phyloP scores from a whole-genome alignment of 345 rosid genomes.

The Erysimum cheiranthoides region DNA sequence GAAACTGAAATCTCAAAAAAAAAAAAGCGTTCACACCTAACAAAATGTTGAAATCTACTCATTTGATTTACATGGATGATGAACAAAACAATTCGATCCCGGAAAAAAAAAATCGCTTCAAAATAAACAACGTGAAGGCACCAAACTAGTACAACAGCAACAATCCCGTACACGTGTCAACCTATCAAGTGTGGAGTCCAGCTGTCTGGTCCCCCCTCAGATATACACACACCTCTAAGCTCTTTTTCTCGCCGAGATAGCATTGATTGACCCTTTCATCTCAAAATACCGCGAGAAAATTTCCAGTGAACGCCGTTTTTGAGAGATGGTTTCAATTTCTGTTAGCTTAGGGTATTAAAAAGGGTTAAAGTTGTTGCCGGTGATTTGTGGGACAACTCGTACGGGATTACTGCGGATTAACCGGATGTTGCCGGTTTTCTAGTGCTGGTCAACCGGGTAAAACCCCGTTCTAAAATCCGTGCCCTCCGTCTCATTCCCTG shows the following conservation, averaged over 20 bases:
- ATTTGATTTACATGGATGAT: slow-evolving; percentile 44
- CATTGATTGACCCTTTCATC: neutral
- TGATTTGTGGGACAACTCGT: slow-evolving; percentile 49
- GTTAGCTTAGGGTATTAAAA: slow-evolving; percentile 28
- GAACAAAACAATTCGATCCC: slow-evolving; percentile 23
- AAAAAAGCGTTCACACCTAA: slow-evolving; percentile 33
- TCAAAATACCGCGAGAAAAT: slow-evolving; percentile 27
- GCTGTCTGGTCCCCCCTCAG: slow-evolving; percentile 47
- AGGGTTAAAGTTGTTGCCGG: slow-evolving; percentile 48
- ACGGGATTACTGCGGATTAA: slow-evolving; percentile 48
- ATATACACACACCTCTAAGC: neutral
- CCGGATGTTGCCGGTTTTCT: slow-evolving; percentile 52
- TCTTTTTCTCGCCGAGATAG: slow-evolving; percentile 24
- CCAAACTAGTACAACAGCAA: slow-evolving; percentile 46
- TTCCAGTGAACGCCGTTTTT: slow-evolving; percentile 23
- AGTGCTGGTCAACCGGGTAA: slow-evolving; percentile 36
- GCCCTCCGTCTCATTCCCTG: slow-evolving; percentile 20
- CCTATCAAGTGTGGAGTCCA: slow-evolving; percentile 47
- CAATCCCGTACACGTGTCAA: slow-evolving; percentile 60
- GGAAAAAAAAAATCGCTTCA: slow-evolving; percentile 1
- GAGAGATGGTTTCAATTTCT: neutral
- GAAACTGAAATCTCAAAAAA: slow-evolving; percentile 15
- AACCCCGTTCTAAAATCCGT: slow-evolving; percentile 41
- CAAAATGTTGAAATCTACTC: slow-evolving; percentile 28
- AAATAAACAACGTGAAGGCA: slow-evolving; percentile 57